Percentiles rank a stretch among this genome's conserved stretches.
phyloP scores from a whole-genome alignment of 495 filamentous ascomycete species.

The Pseudomonodictys pantanalensis region DNA sequence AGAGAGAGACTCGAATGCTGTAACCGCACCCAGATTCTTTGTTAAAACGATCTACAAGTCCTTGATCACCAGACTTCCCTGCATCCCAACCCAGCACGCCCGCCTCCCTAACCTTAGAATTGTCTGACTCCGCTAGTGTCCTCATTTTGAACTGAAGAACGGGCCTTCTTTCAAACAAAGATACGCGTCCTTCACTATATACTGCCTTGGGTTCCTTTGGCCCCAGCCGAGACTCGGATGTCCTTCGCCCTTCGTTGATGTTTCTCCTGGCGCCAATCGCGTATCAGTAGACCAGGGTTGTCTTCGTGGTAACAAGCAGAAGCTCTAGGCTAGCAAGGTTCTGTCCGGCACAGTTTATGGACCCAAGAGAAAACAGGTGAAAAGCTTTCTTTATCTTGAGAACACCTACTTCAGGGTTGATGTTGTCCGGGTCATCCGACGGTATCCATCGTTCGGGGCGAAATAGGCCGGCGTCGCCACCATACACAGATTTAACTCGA shows the following conservation, averaged over 20 bases:
- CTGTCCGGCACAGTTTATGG: constrained; percentile 24
- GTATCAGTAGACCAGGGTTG: constrained; percentile 22
- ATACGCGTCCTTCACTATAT: constrained; percentile 7
- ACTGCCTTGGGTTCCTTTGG: background rate
- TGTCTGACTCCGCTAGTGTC: too few species aligned
- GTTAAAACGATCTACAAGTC: too few species aligned
- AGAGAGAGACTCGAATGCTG: too few species aligned
- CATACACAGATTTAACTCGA: constrained; percentile 20
- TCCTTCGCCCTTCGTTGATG: constrained; percentile 15
- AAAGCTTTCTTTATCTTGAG: constrained; percentile 11
- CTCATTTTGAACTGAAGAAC: constrained; percentile 1
- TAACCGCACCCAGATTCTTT: too few species aligned
- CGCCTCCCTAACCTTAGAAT: too few species aligned
- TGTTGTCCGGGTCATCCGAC: background rate
- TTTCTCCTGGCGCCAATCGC: background rate
- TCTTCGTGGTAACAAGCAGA: constrained; percentile 6
- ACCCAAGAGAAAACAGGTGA: constrained; percentile 26
- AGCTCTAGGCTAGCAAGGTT: constrained; percentile 23
- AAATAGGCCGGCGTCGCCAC: constrained; percentile 4
- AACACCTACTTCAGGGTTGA: background rate
- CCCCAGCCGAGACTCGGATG: constrained; percentile 26
- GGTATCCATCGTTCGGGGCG: constrained; percentile 31
- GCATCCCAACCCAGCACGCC: too few species aligned
- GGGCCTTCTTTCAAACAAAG: constrained; percentile 1
- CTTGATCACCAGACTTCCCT: too few species aligned